Conservation (phyloP, 78 protist species). For the Dictyostelium intermedium region DNA sequence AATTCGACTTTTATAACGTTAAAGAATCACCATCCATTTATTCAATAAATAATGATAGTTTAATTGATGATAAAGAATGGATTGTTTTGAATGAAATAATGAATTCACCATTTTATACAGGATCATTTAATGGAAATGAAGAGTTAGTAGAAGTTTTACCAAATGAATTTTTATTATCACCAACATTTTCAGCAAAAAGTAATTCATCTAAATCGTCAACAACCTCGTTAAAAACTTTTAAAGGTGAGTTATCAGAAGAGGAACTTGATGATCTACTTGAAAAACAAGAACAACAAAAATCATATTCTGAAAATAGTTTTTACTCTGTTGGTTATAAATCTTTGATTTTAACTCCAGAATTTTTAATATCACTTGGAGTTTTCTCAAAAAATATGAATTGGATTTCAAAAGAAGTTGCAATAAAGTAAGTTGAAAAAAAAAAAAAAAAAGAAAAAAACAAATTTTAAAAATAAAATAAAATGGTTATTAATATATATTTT, state of each 20-base stretch:
- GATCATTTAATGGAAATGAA: neutral
- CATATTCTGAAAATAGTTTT: neutral
- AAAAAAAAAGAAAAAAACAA: neutral
- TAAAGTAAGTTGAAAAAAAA: neutral
- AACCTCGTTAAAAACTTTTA: neutral
- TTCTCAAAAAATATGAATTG: conserved; percentile 9
- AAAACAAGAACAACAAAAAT: neutral
- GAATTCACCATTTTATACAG: conserved; percentile 3
- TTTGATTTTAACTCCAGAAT: conserved; percentile 22
- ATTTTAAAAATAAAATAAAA: neutral
- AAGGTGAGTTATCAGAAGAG: neutral
- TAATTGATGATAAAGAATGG: neutral
- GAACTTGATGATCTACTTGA: neutral
- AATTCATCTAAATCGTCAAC: neutral
- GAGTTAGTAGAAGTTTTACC: neutral
- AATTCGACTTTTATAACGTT: neutral
- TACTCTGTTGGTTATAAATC: neutral
- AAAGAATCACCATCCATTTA: neutral
- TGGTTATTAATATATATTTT: neutral
- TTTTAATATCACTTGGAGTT: neutral
- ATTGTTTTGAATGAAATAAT: neutral
- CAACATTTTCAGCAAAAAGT: neutral
- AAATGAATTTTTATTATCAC: neutral
- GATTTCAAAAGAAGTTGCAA: conserved; percentile 4
- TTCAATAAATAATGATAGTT: neutral